Base-by-base conservation (phyloP, 2,329 filamentous ascomycete genomes). In the Fusarium begoniae region DNA sequence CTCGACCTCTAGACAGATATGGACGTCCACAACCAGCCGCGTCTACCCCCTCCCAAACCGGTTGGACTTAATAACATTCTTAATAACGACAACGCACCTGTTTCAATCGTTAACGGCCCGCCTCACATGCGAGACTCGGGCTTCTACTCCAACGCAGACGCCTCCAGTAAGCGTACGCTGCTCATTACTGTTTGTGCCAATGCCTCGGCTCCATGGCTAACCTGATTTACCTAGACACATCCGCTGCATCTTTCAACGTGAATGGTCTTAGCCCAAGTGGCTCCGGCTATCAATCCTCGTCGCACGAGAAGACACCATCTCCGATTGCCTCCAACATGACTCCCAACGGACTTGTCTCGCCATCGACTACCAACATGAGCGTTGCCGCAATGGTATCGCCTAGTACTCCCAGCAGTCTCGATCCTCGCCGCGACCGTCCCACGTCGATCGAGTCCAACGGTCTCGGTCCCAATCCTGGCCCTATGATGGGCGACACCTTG, bases 341-440 rank as follows among this genome's bases (percentile, higher is more conserved):
- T 24, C 86, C 87, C 3, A 88, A 88, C 50, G 81, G 88, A 15
- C 80, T 90, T 24, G 82, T 88, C 41, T 91, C 90, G 13, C 89
- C 90, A 11, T 80, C 85, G 2, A 85, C 86, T 20, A 87, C 87
- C 75, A 87, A 89, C 78, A 92, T 92, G 90, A 91, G 89, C 67
- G 89, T 92, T 45, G 89, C 90, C 26, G 90, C 90, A 24, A 91
- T 92, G 83, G 89, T 92, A 17, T 91, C 90, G 24, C 90, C 90
- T 11, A 89, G 88, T 3, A 85, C 86, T 3, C 83, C 88, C 10
- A 82, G 82, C 10, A 83, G 80, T 73, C 78, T 72, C 26, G 77
- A 82, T 22, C 82, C 84, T 30, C 86, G 87, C 55, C 85, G 85
- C 72, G 84, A 85, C 64, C 80, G 83, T 50, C 80, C 84, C 53